Base-by-base conservation (phyloP, 306 rosid species). In the Bauhinia variegata region DNA sequence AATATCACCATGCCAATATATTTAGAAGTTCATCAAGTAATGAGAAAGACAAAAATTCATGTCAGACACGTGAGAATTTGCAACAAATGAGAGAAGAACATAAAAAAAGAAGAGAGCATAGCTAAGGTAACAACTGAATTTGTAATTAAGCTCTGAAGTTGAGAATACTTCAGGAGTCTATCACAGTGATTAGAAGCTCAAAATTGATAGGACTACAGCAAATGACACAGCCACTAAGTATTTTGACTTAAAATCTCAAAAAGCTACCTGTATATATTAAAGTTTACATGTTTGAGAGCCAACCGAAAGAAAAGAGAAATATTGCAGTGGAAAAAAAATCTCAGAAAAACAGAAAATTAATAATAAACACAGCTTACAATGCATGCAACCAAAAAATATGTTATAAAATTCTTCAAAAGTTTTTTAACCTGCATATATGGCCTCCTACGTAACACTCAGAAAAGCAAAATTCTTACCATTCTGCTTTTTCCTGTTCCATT, bases 401-500 rank as follows among this genome's bases (percentile, higher is more conserved):
- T n/a, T 13, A 4, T 1, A 48, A 46, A 60, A 47, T 46, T 30
- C 13, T 10, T 32, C 47, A 50, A 54, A 14, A 30, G 48, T 32
- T 56, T 41, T 31, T 36, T 36, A 13, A 50, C 38, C 46, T 56
- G 48, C 58, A 37, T 15, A 42, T 12, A 52, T 16, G 46, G 28
- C 62, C 53, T 34, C 68, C 7, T 9, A 34, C 4, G 17, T 30
- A 56, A 68, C 72, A 69, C 38, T n/a, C 38, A 38, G 47, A 23
- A 69, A 19, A 39, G 52, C 11, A 73, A 68, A 59, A 34, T 44
- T 52, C 80, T 72, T 75, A 93, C 97, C 98, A 93, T 77, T 89
- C 97, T 14, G 98, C 97, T 81, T 93, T 93, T 30, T 88, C 98
- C 32, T 85, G 91, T 65, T 93, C 97, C 98, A 93, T 93, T 47